phyloP scores from a whole-genome alignment of 768 basidiomycete genomes.

The Boletellus ananiceps region DNA sequence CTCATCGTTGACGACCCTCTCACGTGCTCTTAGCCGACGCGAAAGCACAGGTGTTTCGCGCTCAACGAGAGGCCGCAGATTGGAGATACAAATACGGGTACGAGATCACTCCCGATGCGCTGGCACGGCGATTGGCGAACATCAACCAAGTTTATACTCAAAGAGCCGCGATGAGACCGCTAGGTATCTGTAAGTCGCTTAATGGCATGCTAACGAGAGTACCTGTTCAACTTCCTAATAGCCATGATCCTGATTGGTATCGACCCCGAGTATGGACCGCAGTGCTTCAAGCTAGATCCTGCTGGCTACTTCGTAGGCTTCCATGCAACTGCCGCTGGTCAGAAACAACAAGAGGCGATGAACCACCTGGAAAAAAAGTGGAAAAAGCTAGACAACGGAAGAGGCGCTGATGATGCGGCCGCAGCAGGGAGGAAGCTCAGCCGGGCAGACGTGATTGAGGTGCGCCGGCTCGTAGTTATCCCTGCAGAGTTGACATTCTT shows the following conservation, averaged over 20 bases:
- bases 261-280: slow-evolving; percentile 90
- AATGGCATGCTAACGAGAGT: neutral
- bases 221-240: slow-evolving; percentile 29
- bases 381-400: slow-evolving; percentile 86
- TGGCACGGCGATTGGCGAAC: slow-evolving; percentile 91
- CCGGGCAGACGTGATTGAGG: slow-evolving; percentile 86
- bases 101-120: slow-evolving; percentile 96
- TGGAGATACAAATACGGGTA: slow-evolving; percentile 97
- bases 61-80: slow-evolving; percentile 83
- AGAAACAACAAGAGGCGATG: slow-evolving; percentile 98
- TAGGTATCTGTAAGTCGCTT: slow-evolving; percentile 77
- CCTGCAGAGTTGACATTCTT: slow-evolving; percentile 1
- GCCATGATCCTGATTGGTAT: slow-evolving; percentile 96
- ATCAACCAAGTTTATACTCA: slow-evolving; percentile 99
- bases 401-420: slow-evolving; percentile 73
- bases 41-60: slow-evolving; percentile 80
- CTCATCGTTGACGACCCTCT: neutral
- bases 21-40: slow-evolving; percentile 68
- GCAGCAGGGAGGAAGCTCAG: slow-evolving; percentile 70
- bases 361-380: slow-evolving; percentile 98
- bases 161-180: slow-evolving; percentile 91
- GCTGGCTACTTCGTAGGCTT: slow-evolving; percentile 99
- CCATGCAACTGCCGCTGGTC: slow-evolving; percentile 93
- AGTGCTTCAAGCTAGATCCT: slow-evolving; percentile 96
- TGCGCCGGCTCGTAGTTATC: slow-evolving; percentile 32